phyloP scores from a whole-genome alignment of 108 stramenopile genomes.

The Nitzschia inconspicua region DNA sequence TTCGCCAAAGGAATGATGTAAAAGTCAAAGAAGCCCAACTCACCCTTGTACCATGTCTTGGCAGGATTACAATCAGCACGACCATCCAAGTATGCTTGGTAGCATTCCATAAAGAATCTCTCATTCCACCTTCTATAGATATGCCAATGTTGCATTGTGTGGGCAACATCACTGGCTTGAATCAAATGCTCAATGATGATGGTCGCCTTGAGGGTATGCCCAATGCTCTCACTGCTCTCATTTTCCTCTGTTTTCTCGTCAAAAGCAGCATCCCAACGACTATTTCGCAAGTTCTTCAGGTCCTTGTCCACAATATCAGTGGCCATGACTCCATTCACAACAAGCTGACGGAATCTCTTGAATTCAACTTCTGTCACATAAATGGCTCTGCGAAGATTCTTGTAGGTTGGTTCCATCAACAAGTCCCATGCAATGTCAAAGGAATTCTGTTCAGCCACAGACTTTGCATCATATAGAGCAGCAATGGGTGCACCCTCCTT shows the following conservation, averaged over 20 bases:
- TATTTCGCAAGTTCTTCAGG: constrained; percentile 10
- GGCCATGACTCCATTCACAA: constrained; percentile 43
- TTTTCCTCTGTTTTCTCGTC: neutral
- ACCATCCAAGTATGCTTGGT: constrained; percentile 24
- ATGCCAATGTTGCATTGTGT: constrained; percentile 48
- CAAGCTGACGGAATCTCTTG: constrained; percentile 49
- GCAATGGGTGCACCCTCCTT: constrained; percentile 29
- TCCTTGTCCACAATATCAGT: constrained; percentile 12
- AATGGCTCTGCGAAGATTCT: constrained; percentile 30
- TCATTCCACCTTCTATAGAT: constrained; percentile 35
- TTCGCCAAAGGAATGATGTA: constrained; percentile 53
- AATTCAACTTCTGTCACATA: constrained; percentile 28
- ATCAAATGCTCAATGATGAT: constrained; percentile 40
- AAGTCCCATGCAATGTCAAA: constrained; percentile 51
- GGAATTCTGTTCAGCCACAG: constrained; percentile 52
- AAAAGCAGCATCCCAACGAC: constrained; percentile 13
- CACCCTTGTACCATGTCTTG: constrained; percentile 37
- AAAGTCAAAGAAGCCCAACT: constrained; percentile 44
- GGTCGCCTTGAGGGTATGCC: constrained; percentile 30
- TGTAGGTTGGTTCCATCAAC: constrained; percentile 30
- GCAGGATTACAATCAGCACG: constrained; percentile 17
- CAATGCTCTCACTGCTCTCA: neutral
- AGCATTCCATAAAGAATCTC: constrained; percentile 26
- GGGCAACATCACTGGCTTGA: constrained; percentile 39
- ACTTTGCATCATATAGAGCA: constrained; percentile 44